Percentiles rank a stretch among this genome's conserved stretches.
These are phyloP conservation scores for Breviolum minutum DNA, from an alignment of 73 alveolate species.

Conservation along the genomic window DNA sequence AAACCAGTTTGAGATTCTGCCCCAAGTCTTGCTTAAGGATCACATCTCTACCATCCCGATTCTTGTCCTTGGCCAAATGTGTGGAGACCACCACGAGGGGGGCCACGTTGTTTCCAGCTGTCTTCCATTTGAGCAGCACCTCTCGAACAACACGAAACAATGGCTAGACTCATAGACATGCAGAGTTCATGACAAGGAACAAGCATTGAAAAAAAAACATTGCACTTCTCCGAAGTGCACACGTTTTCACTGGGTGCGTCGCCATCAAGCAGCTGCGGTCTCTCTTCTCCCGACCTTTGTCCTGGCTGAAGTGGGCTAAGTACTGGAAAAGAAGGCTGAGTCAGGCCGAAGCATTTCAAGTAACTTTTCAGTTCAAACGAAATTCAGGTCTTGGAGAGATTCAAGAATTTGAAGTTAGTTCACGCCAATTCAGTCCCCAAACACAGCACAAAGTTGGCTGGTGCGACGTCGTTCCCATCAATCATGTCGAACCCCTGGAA, in stretches of 20 bases:
- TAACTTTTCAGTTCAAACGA: no score
- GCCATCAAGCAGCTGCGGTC: constrained; percentile 80
- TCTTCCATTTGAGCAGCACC: constrained; percentile 58
- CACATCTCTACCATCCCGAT: no score
- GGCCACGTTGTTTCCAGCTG: constrained; percentile 17
- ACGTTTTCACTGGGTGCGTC: not conserved
- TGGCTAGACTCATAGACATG: not conserved
- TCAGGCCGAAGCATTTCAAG: not conserved
- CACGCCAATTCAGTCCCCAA: no score
- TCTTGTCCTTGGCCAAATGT: constrained; percentile 56
- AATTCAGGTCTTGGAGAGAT: no score
- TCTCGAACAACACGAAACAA: not conserved
- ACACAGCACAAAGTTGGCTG: no score
- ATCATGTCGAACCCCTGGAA: constrained; percentile 83
- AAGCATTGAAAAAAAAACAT: not conserved
- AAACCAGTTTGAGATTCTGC: no score
- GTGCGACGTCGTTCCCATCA: constrained; percentile 55
- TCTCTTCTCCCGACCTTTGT: constrained; percentile 79
- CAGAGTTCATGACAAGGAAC: not conserved
- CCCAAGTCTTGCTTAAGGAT: no score
- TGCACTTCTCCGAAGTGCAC: not conserved
- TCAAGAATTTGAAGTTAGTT: no score
- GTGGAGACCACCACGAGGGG: constrained; percentile 78
- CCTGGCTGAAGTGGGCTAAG: constrained; percentile 14
- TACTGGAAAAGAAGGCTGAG: not conserved